Evolutionary conservation across 306 rosid genomes (phyloP), one percentile per base, ranked within the genome.

Genomic region (Canavalia ensiformis): DNA sequence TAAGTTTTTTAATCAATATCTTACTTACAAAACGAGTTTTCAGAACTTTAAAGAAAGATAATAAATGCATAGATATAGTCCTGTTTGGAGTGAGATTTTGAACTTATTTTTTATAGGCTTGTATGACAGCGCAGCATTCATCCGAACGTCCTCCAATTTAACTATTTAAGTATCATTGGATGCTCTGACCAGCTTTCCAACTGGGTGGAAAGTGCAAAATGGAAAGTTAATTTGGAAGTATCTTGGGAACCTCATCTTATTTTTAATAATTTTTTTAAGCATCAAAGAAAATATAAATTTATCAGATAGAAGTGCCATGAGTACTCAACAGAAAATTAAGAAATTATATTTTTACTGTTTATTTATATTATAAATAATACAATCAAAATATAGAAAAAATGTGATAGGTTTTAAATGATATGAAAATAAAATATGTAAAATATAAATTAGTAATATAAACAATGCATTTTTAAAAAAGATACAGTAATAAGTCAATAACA

Each of bases 181-280:
- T 90, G 34, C 91, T 84, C 86, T 88, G 90, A 86, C 88, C 63
- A 78, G 59, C 77, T 77, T 82, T 77, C 60, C 58, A 30, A 12
- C 44, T 67, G 18, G 8, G 56, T 44, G 66, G 57, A 82, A 81
- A 77, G 77, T 55, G 52, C 69, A 57, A 76, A 44, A 60, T 10
- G 54, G 42, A 60, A 80, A 71, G 74, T 9, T 65, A 56, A 73
- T 71, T 50, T 66, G 59, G 35, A 37, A 18, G 6, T 68, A 56
- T 59, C 66, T 72, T 57, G 57, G 73, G 34, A 73, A 11, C 76
- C 9, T 41, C 74, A 1, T 81, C 44, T 39, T 25, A 3, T 66
- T 7, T 79, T 68, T 75, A 11, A 49, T 57, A 65, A 13, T 2
- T 2, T 59, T 57, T 59, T 31, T 30, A 31, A 59, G 3, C 18